Conservation (phyloP, 2,329 filamentous ascomycete species). For the Claviceps arundinis region DNA sequence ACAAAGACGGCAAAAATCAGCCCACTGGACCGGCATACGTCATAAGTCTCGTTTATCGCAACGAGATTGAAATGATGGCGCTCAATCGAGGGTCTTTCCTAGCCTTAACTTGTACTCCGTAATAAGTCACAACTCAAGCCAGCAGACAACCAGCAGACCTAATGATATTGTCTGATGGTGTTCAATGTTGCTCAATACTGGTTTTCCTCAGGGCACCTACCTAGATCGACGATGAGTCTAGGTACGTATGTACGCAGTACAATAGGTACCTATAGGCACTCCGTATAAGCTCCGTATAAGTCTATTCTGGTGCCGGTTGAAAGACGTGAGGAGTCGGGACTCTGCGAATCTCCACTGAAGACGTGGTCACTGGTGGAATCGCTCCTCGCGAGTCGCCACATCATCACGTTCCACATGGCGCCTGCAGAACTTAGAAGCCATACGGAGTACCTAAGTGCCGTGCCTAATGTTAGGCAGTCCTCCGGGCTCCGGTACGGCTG, state of each 20-base stretch:
- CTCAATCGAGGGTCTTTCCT: neutral
- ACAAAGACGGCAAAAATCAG: neutral
- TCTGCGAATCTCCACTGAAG: too few relatives aligned
- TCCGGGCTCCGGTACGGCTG: too few relatives aligned
- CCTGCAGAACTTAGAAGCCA: neutral
- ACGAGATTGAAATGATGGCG: neutral
- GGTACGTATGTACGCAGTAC: neutral
- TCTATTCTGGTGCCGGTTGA: too few relatives aligned
- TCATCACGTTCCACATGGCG: neutral
- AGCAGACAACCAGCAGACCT: neutral
- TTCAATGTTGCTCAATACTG: too few relatives aligned
- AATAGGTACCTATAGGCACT: too few relatives aligned
- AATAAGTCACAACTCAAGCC: neutral
- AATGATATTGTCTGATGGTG: neutral
- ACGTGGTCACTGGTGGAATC: too few relatives aligned
- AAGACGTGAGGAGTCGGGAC: too few relatives aligned
- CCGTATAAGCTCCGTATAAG: too few relatives aligned
- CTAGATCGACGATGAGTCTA: neutral
- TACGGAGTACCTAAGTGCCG: too few relatives aligned
- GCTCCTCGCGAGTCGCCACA: neutral
- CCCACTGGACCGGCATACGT: neutral
- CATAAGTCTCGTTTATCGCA: neutral
- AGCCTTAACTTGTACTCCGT: too few relatives aligned
- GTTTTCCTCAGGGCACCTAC: too few relatives aligned
- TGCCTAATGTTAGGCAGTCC: too few relatives aligned